Evolutionary conservation across 1,284 basidiomycete species (phyloP).

Genomic region (Marasmius fiardii): DNA sequence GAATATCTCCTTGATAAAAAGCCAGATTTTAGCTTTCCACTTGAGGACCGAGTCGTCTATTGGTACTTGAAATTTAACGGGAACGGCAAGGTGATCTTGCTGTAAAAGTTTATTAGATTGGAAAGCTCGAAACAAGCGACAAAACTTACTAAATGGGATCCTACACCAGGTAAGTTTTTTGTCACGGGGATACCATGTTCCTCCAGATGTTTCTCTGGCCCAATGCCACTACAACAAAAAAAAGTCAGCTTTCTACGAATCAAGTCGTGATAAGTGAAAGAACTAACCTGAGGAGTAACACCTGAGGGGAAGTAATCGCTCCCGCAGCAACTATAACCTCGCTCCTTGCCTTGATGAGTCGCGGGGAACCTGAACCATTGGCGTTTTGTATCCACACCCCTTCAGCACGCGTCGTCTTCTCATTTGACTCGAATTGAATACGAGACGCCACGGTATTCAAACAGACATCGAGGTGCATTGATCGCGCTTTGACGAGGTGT

Average conservation of each 20-base stretch:
- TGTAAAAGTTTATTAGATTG: background rate
- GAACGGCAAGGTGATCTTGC: background rate
- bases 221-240: background rate
- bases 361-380: background rate
- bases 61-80: background rate
- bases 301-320: slow-evolving; percentile 23
- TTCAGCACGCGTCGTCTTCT: background rate
- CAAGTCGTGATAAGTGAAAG: slow-evolving; percentile 8
- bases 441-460: slow-evolving; percentile 11
- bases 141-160: slow-evolving; percentile 6
- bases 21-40: slow-evolving; percentile 10
- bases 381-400: background rate
- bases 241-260: background rate
- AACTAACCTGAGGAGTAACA: slow-evolving; percentile 20
- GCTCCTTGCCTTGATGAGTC: background rate
- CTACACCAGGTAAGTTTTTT: slow-evolving; percentile 12
- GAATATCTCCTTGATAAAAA: slow-evolving; percentile 14
- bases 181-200: background rate
- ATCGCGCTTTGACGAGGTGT: slow-evolving; percentile 9
- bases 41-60: slow-evolving; percentile 10
- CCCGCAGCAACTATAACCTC: slow-evolving; percentile 25
- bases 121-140: background rate
- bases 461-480: slow-evolving; percentile 18
- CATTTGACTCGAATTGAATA: background rate
- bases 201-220: background rate